These are phyloP conservation scores for Ilex aquifolium DNA, from an alignment of 257 asterid species.

Conservation along the genomic window DNA sequence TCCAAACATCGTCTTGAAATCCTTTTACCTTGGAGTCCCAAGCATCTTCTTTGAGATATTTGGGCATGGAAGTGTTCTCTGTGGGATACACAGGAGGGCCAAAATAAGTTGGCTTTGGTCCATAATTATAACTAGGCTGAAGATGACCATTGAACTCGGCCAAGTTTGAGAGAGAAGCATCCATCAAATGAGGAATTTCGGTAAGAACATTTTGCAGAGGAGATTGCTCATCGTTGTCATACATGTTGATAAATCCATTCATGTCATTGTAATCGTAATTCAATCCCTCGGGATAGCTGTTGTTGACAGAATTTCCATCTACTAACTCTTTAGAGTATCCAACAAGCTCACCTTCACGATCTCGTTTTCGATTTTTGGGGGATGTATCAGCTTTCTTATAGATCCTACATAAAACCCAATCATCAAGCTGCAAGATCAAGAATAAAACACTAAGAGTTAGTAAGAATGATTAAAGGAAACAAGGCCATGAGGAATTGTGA, in stretches of 20 bases:
- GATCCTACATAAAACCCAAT: constrained; percentile 23
- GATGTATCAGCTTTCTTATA: constrained; percentile 13
- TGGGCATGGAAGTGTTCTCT: neutral
- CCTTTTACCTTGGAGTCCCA: too few relatives aligned
- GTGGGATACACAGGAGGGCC: neutral
- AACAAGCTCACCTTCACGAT: too few relatives aligned
- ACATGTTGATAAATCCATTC: too few relatives aligned
- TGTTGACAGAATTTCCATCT: too few relatives aligned
- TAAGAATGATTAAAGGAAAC: neutral
- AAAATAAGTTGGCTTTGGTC: neutral
- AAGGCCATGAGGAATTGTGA: neutral
- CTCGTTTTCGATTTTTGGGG: neutral
- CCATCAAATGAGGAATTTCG: neutral
- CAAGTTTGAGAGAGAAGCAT: neutral
- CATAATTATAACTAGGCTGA: neutral
- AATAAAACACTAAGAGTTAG: neutral
- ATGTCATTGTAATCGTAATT: too few relatives aligned
- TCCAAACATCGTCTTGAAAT: too few relatives aligned
- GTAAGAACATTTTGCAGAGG: too few relatives aligned
- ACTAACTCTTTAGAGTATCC: too few relatives aligned
- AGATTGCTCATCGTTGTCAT: too few relatives aligned
- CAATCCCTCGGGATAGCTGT: too few relatives aligned
- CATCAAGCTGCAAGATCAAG: constrained; percentile 21
- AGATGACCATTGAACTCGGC: neutral
- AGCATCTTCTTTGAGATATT: neutral